Evolutionary conservation across 352 stramenopile genomes (phyloP).

Genomic region (Pythium monospermum): DNA sequence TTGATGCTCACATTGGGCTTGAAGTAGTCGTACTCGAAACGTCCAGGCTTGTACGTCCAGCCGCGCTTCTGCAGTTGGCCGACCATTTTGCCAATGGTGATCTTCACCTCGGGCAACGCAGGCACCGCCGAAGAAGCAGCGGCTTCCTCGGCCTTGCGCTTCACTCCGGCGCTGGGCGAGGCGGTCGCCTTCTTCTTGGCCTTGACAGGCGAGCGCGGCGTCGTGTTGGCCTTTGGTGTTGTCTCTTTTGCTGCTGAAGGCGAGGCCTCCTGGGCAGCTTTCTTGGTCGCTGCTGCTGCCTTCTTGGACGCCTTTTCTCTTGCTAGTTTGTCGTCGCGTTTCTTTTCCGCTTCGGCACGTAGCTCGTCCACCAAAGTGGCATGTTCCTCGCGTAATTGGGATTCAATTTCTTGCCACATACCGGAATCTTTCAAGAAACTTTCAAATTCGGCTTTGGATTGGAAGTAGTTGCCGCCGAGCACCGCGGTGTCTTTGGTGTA

Average conservation of each 20-base stretch:
- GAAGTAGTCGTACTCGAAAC: constrained; percentile 85
- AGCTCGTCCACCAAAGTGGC: constrained; percentile 44
- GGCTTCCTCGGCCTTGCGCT: constrained; percentile 4
- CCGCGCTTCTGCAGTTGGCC: constrained; percentile 47
- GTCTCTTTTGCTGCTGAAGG: too few species aligned
- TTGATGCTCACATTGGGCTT: constrained; percentile 56
- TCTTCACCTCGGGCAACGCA: constrained; percentile 16
- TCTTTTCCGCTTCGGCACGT: constrained; percentile 36
- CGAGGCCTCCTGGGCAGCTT: too few species aligned
- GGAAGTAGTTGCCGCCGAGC: constrained; percentile 61
- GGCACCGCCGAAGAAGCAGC: neutral
- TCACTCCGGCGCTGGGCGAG: constrained; percentile 9
- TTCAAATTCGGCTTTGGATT: constrained; percentile 50
- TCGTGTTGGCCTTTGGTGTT: neutral
- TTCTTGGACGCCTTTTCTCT: constrained; percentile 14
- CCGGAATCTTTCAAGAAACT: constrained; percentile 54
- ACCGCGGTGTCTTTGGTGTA: constrained; percentile 52
- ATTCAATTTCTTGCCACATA: constrained; percentile 53
- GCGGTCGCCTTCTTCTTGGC: constrained; percentile 11
- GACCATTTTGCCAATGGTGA: constrained; percentile 58
- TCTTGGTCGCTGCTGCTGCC: constrained; percentile 3
- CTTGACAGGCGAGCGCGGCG: constrained; percentile 5
- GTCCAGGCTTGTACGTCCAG: constrained; percentile 64
- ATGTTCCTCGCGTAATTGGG: constrained; percentile 48
- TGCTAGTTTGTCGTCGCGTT: constrained; percentile 14